phyloP scores from a whole-genome alignment of 257 asterid genomes.

The Haberlea rhodopensis region DNA sequence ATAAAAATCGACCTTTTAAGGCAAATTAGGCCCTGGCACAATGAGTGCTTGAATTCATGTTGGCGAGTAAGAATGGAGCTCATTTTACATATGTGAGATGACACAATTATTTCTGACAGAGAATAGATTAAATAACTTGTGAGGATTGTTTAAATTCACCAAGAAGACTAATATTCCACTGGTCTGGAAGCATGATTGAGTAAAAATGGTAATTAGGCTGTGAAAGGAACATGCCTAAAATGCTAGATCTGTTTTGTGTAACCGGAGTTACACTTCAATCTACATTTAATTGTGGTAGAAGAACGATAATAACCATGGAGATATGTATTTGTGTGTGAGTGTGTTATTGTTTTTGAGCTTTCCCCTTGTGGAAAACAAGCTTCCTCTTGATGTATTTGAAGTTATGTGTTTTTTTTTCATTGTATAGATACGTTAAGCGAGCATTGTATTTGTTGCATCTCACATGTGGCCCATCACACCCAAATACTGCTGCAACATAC shows the following conservation, averaged over 20 bases:
- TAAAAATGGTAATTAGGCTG: neutral
- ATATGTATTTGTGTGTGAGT: neutral
- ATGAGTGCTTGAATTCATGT: neutral
- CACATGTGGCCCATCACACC: conserved; percentile 94
- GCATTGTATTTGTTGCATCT: conserved; percentile 83
- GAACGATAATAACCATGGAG: neutral
- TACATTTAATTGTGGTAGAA: neutral
- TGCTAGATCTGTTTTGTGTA: neutral
- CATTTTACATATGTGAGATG: neutral
- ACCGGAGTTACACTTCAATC: neutral
- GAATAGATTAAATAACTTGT: neutral
- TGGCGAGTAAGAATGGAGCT: neutral
- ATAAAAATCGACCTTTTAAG: neutral
- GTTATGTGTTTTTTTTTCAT: conserved; percentile 23
- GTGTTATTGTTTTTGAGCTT: conserved; percentile 5
- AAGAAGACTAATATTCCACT: neutral
- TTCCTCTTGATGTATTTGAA: neutral
- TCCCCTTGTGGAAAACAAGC: conserved; percentile 8
- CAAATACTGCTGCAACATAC: conserved; percentile 96
- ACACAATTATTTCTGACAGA: neutral
- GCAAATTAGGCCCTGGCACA: neutral
- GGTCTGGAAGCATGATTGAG: neutral
- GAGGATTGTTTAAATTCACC: neutral
- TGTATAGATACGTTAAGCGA: conserved; percentile 74
- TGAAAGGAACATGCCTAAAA: neutral